Percentiles rank a stretch among this genome's conserved stretches.
phyloP scores from a whole-genome alignment of 2,329 filamentous ascomycete genomes.

The Zymoseptoria passerinii region DNA sequence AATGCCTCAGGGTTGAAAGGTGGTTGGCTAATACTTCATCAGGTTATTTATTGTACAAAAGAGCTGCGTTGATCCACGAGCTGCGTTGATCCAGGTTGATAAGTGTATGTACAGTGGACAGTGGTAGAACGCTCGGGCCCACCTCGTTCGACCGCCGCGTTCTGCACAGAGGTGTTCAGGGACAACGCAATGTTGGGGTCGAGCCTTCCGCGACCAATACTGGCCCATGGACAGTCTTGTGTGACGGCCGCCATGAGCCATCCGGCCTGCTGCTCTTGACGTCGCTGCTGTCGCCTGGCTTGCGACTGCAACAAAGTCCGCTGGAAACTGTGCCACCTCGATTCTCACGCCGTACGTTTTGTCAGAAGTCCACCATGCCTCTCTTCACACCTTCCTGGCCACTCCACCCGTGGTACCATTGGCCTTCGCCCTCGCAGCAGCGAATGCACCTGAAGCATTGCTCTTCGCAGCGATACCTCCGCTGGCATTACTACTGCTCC shows the following conservation, averaged over 20 bases:
- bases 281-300: too few species aligned
- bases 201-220: too few species aligned
- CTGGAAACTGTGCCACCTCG: background rate
- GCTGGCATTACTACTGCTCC: background rate
- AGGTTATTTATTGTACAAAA: background rate
- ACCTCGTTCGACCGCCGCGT: background rate
- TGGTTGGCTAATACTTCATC: too few species aligned
- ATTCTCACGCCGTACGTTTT: background rate
- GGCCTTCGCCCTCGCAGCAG: background rate
- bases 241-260: too few species aligned
- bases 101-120: background rate
- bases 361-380: background rate
- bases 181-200: too few species aligned
- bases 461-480: background rate
- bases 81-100: background rate
- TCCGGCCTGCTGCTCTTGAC: too few species aligned
- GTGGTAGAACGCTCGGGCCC: background rate
- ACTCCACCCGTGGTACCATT: slow-evolving; percentile 8
- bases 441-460: background rate
- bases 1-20: too few species aligned
- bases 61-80: background rate
- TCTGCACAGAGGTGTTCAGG: background rate
- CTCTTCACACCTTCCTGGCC: slow-evolving; percentile 9
- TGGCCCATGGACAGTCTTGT: too few species aligned
- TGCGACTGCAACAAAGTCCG: too few species aligned